Percentiles rank a stretch among this genome's conserved stretches.
phyloP scores from a whole-genome alignment of 225 moss, liverwort and hornwort genomes.

The Straminergon stramineum region DNA sequence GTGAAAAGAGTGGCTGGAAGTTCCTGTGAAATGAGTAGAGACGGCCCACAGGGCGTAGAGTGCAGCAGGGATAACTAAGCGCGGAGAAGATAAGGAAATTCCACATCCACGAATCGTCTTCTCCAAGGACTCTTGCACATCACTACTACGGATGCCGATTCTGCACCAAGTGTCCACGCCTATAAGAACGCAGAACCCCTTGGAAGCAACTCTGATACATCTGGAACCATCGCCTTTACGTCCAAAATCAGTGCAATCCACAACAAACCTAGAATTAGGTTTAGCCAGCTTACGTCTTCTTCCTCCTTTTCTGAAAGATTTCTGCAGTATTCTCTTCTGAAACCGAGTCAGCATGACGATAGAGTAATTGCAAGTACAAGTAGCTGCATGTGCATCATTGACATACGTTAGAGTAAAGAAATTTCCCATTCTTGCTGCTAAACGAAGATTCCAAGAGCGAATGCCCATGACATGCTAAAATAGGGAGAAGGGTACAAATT shows the following conservation, averaged over 20 bases:
- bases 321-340: conserved; percentile 58
- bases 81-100: conserved; percentile 69
- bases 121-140: conserved; percentile 60
- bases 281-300: conserved; percentile 39
- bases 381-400: conserved; percentile 36
- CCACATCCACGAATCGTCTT: conserved; percentile 59
- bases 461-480: background rate
- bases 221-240: background rate
- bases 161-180: conserved; percentile 11
- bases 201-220: background rate
- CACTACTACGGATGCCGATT: conserved; percentile 74
- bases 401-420: background rate
- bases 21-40: conserved; percentile 35
- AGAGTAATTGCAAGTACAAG: conserved; percentile 81
- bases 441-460: background rate
- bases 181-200: background rate
- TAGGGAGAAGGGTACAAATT: background rate
- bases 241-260: background rate
- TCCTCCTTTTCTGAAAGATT: conserved; percentile 53
- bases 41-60: conserved; percentile 56
- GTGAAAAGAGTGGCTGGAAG: conserved; percentile 29
- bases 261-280: background rate
- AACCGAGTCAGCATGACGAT: conserved; percentile 59
- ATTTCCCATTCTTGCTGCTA: background rate
- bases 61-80: conserved; percentile 67